These are phyloP conservation scores for Diphasiastrum complanatum DNA, from an alignment of 83 land plant genomes.

Conservation along the genomic window DNA sequence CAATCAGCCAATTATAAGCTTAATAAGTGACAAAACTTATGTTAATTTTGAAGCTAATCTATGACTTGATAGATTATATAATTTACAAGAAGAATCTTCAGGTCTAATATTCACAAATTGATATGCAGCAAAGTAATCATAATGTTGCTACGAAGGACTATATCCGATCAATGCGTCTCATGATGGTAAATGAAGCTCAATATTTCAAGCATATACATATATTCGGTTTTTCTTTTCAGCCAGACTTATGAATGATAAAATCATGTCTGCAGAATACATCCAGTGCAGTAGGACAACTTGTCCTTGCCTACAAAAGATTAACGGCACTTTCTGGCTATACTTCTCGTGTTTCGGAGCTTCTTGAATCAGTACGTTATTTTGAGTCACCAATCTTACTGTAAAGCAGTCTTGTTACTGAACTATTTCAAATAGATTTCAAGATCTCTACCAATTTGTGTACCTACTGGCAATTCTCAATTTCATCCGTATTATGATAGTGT, in stretches of 20 bases:
- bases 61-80: too few relatives aligned
- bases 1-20: not conserved
- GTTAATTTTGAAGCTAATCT: not conserved
- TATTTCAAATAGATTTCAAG: too few relatives aligned
- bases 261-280: conserved; percentile 35
- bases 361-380: conserved; percentile 37
- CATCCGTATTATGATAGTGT: too few relatives aligned
- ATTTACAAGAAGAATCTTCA: too few relatives aligned
- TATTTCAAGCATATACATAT: not conserved
- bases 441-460: too few relatives aligned
- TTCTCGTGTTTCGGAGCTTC: conserved; percentile 42
- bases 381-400: too few relatives aligned
- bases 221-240: conserved; percentile 14
- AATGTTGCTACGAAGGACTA: conserved; percentile 37
- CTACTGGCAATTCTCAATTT: too few relatives aligned
- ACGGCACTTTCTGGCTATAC: conserved; percentile 43
- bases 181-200: conserved; percentile 33
- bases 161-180: conserved; percentile 41
- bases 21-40: not conserved
- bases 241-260: not conserved
- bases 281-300: conserved; percentile 41
- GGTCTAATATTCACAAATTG: too few relatives aligned
- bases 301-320: conserved; percentile 38
- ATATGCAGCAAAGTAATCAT: conserved; percentile 23
- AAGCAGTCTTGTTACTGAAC: too few relatives aligned